phyloP scores from a whole-genome alignment of 164 flowering plant genomes.

The Vitis rupestris region DNA sequence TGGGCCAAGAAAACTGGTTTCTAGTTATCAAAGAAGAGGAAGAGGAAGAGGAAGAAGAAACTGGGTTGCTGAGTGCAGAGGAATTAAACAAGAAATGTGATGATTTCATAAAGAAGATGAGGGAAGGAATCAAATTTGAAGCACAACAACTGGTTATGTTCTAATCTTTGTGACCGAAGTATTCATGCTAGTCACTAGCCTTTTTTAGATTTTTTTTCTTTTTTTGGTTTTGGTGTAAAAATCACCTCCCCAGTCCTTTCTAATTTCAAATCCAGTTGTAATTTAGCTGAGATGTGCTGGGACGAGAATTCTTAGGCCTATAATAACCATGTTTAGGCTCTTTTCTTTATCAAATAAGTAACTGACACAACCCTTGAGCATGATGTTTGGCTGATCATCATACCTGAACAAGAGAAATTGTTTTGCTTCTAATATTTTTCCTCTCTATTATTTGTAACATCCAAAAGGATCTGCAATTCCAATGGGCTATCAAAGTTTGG shows the following conservation, averaged over 20 bases:
- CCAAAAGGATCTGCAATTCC: too few species aligned
- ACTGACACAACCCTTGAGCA: too few species aligned
- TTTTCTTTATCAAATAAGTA: neutral
- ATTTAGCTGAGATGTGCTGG: neutral
- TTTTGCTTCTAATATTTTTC: too few species aligned
- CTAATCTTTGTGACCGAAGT: neutral
- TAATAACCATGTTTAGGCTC: neutral
- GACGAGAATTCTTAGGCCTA: neutral
- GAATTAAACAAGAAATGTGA: slow-evolving; percentile 63
- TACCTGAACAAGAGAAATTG: too few species aligned
- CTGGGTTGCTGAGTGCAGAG: slow-evolving; percentile 25
- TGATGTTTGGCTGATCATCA: too few species aligned
- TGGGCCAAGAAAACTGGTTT: slow-evolving; percentile 3
- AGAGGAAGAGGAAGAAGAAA: slow-evolving; percentile 20
- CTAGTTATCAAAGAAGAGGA: slow-evolving; percentile 1
- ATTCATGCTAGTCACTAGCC: neutral
- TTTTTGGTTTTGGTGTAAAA: neutral
- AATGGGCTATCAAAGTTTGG: too few species aligned
- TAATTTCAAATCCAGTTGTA: neutral
- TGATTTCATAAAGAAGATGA: slow-evolving; percentile 60
- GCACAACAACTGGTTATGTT: slow-evolving; percentile 15
- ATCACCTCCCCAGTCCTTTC: neutral
- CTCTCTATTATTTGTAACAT: too few species aligned
- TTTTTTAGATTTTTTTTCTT: neutral
- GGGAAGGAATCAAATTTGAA: slow-evolving; percentile 32